A percentile compares a stretch with the other conserved stretches of the same genome.
Conservation (phyloP, 2,329 filamentous ascomycete species). For the Mollisiaceae sp. region DNA sequence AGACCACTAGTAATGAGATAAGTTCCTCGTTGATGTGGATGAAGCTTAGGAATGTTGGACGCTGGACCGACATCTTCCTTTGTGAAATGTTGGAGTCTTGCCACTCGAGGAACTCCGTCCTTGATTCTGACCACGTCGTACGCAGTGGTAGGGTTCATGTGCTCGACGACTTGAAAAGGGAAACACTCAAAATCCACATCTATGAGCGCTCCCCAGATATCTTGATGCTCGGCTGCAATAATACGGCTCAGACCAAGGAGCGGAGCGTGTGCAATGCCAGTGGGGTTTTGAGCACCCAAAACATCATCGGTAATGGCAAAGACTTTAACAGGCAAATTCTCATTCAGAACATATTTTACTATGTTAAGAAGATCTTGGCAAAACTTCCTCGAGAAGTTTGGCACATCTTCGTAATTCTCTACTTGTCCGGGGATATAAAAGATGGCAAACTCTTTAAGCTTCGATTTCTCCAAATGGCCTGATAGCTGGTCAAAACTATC, state of each 20-base stretch:
- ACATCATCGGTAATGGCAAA: slow-evolving; percentile 10
- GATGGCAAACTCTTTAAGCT: not conserved
- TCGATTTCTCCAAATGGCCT: not conserved
- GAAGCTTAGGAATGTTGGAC: slow-evolving; percentile 20
- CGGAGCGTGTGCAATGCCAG: slow-evolving; percentile 12
- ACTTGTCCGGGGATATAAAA: slow-evolving; percentile 1
- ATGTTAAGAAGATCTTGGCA: not conserved
- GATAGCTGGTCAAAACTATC: not conserved
- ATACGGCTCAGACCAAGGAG: slow-evolving; percentile 45
- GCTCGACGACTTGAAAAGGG: slow-evolving; percentile 43
- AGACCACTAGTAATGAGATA: slow-evolving; percentile 51
- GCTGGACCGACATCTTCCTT: slow-evolving; percentile 27
- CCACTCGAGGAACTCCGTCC: slow-evolving; percentile 42
- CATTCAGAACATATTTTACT: not conserved
- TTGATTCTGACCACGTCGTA: slow-evolving; percentile 46
- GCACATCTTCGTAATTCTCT: not conserved
- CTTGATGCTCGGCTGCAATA: slow-evolving; percentile 46
- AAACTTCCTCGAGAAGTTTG: not conserved
- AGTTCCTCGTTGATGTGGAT: slow-evolving; percentile 44
- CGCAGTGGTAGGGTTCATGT: slow-evolving; percentile 40
- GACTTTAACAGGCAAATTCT: not conserved
- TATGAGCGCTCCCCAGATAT: slow-evolving; percentile 47
- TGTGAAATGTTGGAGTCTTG: not conserved
- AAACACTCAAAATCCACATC: slow-evolving; percentile 44
- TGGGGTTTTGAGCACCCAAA: not conserved